A percentile compares a stretch with the other conserved stretches of the same genome.
Conservation (phyloP, 345 rosid species). For the Eucalyptus brandiana region DNA sequence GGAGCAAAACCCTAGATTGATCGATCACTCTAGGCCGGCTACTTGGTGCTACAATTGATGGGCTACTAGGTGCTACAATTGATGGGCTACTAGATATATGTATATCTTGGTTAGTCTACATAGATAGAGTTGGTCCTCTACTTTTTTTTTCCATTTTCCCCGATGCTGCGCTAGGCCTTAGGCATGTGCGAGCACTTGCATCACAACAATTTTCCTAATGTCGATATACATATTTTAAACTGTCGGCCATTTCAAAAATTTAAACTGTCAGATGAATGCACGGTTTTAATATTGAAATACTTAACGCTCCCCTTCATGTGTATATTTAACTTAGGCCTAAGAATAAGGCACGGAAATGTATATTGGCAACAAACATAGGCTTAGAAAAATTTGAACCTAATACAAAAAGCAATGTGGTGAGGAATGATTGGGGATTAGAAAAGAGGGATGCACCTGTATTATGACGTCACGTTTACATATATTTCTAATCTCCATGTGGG, state of each 20-base stretch:
- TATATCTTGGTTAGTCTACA: not conserved
- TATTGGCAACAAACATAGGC: not conserved
- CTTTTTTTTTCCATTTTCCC: too few relatives aligned
- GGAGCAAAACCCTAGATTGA: not conserved
- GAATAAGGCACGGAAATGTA: too few relatives aligned
- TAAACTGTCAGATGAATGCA: fast-evolving
- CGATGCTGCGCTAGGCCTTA: not conserved
- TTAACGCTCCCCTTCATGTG: not conserved
- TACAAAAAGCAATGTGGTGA: too few relatives aligned
- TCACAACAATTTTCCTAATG: not conserved
- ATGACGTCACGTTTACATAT: not conserved
- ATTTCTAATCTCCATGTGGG: not conserved
- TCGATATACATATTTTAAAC: not conserved
- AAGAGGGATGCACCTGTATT: not conserved
- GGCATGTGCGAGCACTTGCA: not conserved
- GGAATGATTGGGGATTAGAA: not conserved
- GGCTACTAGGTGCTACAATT: not conserved
- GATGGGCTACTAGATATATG: not conserved
- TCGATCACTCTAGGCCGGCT: not conserved
- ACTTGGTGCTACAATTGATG: not conserved
- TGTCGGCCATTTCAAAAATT: fast-evolving
- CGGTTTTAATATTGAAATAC: not conserved
- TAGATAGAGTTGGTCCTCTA: not conserved
- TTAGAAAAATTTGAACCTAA: not conserved
- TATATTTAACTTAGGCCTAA: not conserved